A percentile compares a stretch with the other conserved stretches of the same genome.
Conservation (phyloP, 345 rosid genomes). For the Excoecaria cochinchinensis region DNA sequence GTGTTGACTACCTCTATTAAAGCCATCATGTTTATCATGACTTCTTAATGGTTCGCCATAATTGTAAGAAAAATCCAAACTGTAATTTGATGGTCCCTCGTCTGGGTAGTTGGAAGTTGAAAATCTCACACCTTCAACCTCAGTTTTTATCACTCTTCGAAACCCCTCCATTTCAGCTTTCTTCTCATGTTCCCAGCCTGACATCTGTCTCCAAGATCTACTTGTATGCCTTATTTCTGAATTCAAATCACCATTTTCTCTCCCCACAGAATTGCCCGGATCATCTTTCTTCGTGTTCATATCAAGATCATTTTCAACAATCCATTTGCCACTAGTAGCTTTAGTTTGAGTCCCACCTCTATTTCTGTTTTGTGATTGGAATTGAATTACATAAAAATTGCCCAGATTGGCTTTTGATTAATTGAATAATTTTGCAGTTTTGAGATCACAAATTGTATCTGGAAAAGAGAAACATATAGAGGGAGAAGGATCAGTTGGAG, state of each 20-base stretch:
- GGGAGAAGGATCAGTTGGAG: too few relatives aligned
- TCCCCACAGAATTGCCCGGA: conserved; percentile 20
- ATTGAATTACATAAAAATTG: too few relatives aligned
- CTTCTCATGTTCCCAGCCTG: conserved; percentile 36
- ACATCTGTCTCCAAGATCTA: conserved; percentile 36
- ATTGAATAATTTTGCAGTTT: too few relatives aligned
- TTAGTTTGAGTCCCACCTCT: conserved; percentile 29
- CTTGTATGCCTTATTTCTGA: conserved; percentile 27
- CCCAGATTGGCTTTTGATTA: too few relatives aligned
- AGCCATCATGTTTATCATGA: conserved; percentile 34
- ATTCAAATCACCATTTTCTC: conserved; percentile 32
- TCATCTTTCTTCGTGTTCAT: conserved; percentile 19
- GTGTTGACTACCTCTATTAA: conserved; percentile 40
- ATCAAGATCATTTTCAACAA: conserved; percentile 37
- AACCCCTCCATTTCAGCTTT: conserved; percentile 34
- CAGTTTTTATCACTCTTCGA: conserved; percentile 30
- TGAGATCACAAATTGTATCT: too few relatives aligned
- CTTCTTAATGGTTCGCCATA: conserved; percentile 36
- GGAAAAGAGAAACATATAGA: too few relatives aligned
- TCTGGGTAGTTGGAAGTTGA: conserved; percentile 45
- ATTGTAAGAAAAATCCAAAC: conserved; percentile 40
- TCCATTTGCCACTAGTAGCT: conserved; percentile 36
- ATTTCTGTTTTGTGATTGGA: not conserved
- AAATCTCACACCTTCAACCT: conserved; percentile 50
- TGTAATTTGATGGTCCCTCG: conserved; percentile 55